Evolutionary conservation across 2,329 filamentous ascomycete species (phyloP).

Genomic region (Neofusicoccum sp.): DNA sequence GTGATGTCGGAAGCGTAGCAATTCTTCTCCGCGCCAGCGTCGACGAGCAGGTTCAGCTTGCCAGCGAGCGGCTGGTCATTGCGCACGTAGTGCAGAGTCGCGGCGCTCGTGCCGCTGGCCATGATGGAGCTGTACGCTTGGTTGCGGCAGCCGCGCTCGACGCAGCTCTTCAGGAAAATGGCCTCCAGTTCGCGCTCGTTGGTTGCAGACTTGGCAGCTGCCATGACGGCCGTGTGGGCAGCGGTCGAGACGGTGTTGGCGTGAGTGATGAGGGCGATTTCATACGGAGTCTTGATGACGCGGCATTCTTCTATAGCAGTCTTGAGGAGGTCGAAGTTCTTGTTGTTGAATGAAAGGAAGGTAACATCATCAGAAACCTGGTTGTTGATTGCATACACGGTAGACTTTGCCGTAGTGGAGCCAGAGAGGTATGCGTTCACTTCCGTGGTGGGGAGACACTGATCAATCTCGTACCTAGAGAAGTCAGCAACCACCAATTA

Average conservation of each 20-base stretch:
- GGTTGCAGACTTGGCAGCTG: conserved; percentile 58
- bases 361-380: conserved; percentile 72
- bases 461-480: conserved; percentile 55
- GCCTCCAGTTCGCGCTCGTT: conserved; percentile 85
- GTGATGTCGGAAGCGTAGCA: conserved; percentile 65
- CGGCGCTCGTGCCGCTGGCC: conserved; percentile 74
- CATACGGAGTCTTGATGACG: conserved; percentile 81
- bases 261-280: conserved; percentile 75
- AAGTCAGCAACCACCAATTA: not conserved
- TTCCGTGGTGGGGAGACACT: conserved; percentile 69
- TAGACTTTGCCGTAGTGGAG: conserved; percentile 46
- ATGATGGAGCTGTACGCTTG: conserved; percentile 89
- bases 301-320: conserved; percentile 74
- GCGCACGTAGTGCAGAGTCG: conserved; percentile 57
- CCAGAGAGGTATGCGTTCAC: conserved; percentile 70
- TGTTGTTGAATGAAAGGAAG: conserved; percentile 67
- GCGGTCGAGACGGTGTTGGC: conserved; percentile 77
- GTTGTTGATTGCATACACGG: conserved; percentile 73
- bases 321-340: conserved; percentile 57
- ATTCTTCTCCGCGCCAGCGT: conserved; percentile 65
- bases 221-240: conserved; percentile 72
- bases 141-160: conserved; percentile 71
- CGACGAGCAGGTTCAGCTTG: conserved; percentile 78
- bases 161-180: conserved; percentile 72
- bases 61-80: conserved; percentile 66